Percentiles rank a stretch among this genome's conserved stretches.
These are phyloP conservation scores for Talaromyces marneffei DNA, from an alignment of 2,329 filamentous ascomycete genomes.

Conservation along the genomic window DNA sequence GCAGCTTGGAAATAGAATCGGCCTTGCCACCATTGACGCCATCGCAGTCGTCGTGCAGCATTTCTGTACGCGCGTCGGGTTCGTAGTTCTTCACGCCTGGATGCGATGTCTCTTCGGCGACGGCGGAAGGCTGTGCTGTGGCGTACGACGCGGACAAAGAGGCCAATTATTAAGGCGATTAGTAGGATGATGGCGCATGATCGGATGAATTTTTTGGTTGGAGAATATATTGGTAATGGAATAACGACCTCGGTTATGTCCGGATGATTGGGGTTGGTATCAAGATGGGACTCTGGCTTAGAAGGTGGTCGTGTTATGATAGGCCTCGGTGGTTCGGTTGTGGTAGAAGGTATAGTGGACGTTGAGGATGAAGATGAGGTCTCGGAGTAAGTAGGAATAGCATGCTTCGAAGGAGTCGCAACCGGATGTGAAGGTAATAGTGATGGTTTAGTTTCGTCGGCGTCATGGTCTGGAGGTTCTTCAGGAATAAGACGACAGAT, in stretches of 20 bases:
- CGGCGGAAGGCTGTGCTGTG: slow-evolving; percentile 40
- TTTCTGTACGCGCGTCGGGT: slow-evolving; percentile 48
- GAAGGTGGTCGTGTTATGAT: neutral
- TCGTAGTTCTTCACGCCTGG: slow-evolving; percentile 50
- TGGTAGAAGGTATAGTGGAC: neutral
- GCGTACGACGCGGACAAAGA: slow-evolving; percentile 40
- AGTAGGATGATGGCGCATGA: slow-evolving; percentile 42
- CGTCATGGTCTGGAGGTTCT: neutral
- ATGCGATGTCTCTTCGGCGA: slow-evolving; percentile 48
- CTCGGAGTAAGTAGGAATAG: neutral
- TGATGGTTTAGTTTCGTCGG: neutral
- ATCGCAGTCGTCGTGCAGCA: slow-evolving; percentile 48
- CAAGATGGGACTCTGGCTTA: neutral
- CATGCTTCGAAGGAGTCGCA: neutral
- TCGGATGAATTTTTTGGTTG: slow-evolving; percentile 22
- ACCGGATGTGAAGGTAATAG: neutral
- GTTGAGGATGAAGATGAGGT: neutral
- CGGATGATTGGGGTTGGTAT: neutral
- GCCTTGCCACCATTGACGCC: slow-evolving; percentile 47
- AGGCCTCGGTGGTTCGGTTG: neutral
- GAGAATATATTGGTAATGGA: slow-evolving; percentile 4
- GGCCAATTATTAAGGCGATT: slow-evolving; percentile 29
- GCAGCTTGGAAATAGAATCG: slow-evolving; percentile 29
- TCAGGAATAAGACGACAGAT: slow-evolving; percentile 4
- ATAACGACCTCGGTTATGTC: neutral